These are phyloP conservation scores for Stylosanthes scabra DNA, from an alignment of 331 rosid species.

Conservation along the genomic window DNA sequence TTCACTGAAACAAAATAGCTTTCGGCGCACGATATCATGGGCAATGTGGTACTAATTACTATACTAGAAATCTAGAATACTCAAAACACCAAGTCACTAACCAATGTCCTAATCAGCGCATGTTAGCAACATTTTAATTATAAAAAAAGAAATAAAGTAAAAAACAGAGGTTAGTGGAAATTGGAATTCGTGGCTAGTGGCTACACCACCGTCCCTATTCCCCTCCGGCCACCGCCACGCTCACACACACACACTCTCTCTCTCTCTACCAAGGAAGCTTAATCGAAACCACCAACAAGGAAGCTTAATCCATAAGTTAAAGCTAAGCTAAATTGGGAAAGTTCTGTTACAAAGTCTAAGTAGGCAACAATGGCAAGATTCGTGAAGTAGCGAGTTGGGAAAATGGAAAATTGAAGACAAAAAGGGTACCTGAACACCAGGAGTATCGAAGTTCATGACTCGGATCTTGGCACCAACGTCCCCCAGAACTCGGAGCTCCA, in stretches of 20 bases:
- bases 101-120: conserved; percentile 20
- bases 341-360: background rate
- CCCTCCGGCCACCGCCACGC: background rate
- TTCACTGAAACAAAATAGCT: conserved; percentile 33
- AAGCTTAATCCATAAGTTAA: conserved; percentile 4
- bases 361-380: background rate
- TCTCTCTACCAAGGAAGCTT: background rate
- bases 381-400: background rate
- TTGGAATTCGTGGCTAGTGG: conserved; percentile 5
- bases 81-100: background rate
- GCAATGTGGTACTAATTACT: background rate
- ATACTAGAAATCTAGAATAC: background rate
- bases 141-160: conserved; percentile 25
- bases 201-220: conserved; percentile 9
- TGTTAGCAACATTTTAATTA: conserved; percentile 28
- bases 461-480: conserved; percentile 99
- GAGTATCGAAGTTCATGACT: conserved; percentile 85
- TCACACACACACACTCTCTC: conserved; percentile 23
- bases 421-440: conserved; percentile 79
- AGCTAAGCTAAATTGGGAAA: conserved; percentile 20
- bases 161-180: conserved; percentile 49
- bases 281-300: background rate
- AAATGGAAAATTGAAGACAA: background rate
- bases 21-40: conserved; percentile 48
- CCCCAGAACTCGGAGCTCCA: conserved; percentile 80